These are phyloP conservation scores for Aphanomyces euteiches DNA, from an alignment of 352 stramenopile species.

Conservation along the genomic window DNA sequence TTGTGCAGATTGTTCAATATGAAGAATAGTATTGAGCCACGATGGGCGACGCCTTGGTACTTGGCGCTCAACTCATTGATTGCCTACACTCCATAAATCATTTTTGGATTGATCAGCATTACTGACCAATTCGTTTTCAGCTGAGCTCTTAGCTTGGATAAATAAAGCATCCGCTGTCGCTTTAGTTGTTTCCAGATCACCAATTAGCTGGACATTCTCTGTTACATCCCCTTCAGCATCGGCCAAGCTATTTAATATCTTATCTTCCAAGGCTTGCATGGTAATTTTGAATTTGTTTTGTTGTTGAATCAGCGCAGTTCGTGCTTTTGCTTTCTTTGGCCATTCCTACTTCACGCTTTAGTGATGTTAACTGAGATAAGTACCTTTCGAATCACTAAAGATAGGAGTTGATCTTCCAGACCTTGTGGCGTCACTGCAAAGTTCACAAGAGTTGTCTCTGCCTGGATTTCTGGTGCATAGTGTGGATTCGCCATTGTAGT, in stretches of 20 bases:
- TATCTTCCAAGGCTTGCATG: constrained; percentile 83
- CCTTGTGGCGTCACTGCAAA: constrained; percentile 88
- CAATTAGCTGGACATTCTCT: constrained; percentile 95
- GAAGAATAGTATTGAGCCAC: constrained; percentile 94
- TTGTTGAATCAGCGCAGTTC: constrained; percentile 79
- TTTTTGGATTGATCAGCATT: not conserved
- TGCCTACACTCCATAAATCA: constrained; percentile 30
- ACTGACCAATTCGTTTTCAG: constrained; percentile 50
- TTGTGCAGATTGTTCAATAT: constrained; percentile 90
- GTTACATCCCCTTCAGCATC: constrained; percentile 87
- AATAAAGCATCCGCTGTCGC: constrained; percentile 83
- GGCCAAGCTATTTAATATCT: constrained; percentile 81
- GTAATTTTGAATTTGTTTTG: constrained; percentile 89
- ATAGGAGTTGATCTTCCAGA: constrained; percentile 87
- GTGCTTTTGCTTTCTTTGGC: constrained; percentile 77
- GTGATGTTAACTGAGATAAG: not conserved
- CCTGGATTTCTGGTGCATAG: constrained; percentile 87
- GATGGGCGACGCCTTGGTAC: constrained; percentile 88
- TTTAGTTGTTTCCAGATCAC: constrained; percentile 92
- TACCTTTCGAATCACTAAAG: constrained; percentile 78
- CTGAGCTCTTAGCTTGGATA: constrained; percentile 68
- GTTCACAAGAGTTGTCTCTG: constrained; percentile 89
- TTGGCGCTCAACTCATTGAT: constrained; percentile 86
- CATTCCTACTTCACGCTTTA: constrained; percentile 49
- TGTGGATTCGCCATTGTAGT: constrained; percentile 93